Conservation (phyloP, 768 basidiomycete species). For the Mycena kentingensis region DNA sequence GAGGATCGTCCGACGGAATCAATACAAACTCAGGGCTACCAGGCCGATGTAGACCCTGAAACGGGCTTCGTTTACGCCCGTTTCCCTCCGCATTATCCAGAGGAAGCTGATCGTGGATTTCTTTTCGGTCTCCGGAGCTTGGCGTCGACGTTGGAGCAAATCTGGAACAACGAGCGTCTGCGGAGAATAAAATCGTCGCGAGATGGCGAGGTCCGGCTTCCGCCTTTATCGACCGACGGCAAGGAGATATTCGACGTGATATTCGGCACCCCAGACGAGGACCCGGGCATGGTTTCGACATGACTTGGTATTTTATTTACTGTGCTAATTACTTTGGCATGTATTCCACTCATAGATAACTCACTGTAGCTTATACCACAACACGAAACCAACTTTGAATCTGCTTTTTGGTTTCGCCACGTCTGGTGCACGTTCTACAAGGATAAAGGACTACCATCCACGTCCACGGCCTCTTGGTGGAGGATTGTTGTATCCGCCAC, state of each 20-base stretch:
- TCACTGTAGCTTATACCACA: slow-evolving; percentile 5
- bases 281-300: slow-evolving; percentile 77
- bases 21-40: slow-evolving; percentile 72
- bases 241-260: slow-evolving; percentile 81
- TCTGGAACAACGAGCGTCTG: slow-evolving; percentile 86
- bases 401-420: too few species aligned
- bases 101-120: slow-evolving; percentile 92
- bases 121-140: slow-evolving; percentile 87
- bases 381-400: too few species aligned
- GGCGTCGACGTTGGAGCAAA: slow-evolving; percentile 70
- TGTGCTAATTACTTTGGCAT: neutral
- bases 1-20: slow-evolving; percentile 48
- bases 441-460: slow-evolving; percentile 13
- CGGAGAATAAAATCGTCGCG: slow-evolving; percentile 63
- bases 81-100: slow-evolving; percentile 90
- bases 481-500: slow-evolving; percentile 16
- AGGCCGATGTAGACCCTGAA: slow-evolving; percentile 77
- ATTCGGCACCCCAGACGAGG: slow-evolving; percentile 59
- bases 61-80: slow-evolving; percentile 87
- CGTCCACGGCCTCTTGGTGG: slow-evolving; percentile 15
- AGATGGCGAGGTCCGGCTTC: slow-evolving; percentile 61
- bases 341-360: neutral
- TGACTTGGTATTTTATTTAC: slow-evolving; percentile 31
- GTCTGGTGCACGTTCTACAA: too few species aligned
- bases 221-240: slow-evolving; percentile 67